Base-by-base conservation (phyloP, 2,329 filamentous ascomycete species). In the Hawksworthiomyces lignivorus region DNA sequence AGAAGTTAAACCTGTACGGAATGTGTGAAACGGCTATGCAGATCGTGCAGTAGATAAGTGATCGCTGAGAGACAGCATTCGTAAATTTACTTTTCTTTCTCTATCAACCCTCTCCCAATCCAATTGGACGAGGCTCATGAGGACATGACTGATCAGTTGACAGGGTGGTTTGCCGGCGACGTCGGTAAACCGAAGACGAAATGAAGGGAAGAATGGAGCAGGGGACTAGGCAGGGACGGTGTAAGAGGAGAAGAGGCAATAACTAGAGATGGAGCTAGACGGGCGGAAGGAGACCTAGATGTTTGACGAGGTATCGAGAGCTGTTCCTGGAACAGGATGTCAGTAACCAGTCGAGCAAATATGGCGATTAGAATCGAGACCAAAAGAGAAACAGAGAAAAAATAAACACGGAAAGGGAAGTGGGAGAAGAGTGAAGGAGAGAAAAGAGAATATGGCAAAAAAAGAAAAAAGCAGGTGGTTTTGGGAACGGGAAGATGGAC, bases 61-160 rank as follows among this genome's bases (percentile, higher is more conserved):
- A 39, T 22, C 19, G 32, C n/a, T 6, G 17, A 34, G 7, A 34
- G 8, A 19, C 18, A 34, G 18, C 32, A 21, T 12, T 22, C 19
- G n/a, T 12, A 18, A 3, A 20, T 15, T n/a, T 14, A n/a, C 21
- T 17, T 17, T 19, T 38, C 26, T 37, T 35, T 48, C 32, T 46
- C 43, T 46, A 44, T 46, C 50, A 43, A 51, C 34, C 51, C 54
- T 58, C 55, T 47, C 54, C 56, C 52, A 54, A 54, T 51, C 53
- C 53, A 54, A 52, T 54, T 54, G 48, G 45, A 42, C 28, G 51
- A 52, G 45, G 44, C 45, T 58, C 53, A 56, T 41, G 52, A 54
- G 56, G 54, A 56, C 59, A 62, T 62, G 58, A 47, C 57, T 47
- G 50, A 47, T 37, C 42, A 39, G 32, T 43, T 44, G 47, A 20